Base-by-base conservation (phyloP, 352 stramenopile genomes). In the Plasmopara muralis region DNA sequence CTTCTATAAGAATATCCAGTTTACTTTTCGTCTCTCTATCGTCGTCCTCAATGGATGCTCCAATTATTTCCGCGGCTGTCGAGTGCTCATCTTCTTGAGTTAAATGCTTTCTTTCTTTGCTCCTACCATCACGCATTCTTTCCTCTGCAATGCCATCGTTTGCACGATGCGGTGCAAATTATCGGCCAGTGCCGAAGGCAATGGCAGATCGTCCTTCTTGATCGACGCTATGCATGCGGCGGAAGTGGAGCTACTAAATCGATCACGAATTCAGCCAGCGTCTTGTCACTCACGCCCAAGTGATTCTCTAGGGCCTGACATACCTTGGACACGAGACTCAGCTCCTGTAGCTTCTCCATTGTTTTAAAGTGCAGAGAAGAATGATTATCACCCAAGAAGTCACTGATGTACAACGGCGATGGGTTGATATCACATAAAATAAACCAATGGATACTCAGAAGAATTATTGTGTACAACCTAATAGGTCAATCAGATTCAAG, bases 211-310 rank as follows among this genome's bases (percentile, higher is more conserved):
- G 44, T 85, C 69, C 20, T 65, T 54, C 52, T 85, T 74, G 63
- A 89, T 89, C 33, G 62, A 60, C 31, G 49, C 55, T 20, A 89
- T 58, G 53, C 88, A 93, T 25, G 47, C 61, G 37, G 42, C 62
- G 65, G 55, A 95, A 54, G 66, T 92, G 6, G 70, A 47, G 62
- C 71, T 87, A 94, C 84, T 51, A 96, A 67, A 55, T 96, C 78
- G 60, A 97, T 96, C 31, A 98, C 80, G 56, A 98, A 98, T 79
- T 98, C 95, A 9, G 95, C 86, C 46, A 99, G 75, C 33, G 95
- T 98, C 62, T 97, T 95, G 70, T 99, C 96, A 52, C 87, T 93
- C 67, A 99, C 87, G 35, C 92, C 91, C 47, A 98, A 69, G 53
- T 95, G 80, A 68, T 98, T 93, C 60, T 93, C 84, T 50, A 95